Percentiles rank a stretch among this genome's conserved stretches.
Evolutionary conservation across 108 stramenopile species (phyloP).

Genomic region (Conticribra weissflogii): DNA sequence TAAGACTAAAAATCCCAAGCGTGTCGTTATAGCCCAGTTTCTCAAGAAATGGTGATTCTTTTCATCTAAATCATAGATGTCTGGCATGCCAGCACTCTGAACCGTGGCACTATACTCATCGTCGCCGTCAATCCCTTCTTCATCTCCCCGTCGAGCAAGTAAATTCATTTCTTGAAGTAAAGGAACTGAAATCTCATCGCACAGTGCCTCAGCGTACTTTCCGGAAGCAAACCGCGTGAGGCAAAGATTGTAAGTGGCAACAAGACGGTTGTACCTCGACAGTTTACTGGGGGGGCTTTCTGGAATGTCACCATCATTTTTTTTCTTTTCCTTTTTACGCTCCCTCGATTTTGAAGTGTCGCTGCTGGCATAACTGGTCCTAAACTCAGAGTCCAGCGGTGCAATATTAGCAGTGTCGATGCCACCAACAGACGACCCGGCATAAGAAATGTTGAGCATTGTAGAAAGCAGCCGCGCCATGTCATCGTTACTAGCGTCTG

Average conservation of each 20-base stretch:
- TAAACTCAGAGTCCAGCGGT: no score
- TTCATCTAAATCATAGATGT: neutral
- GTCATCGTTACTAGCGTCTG: neutral
- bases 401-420: neutral
- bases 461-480: neutral
- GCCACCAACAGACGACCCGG: neutral
- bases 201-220: neutral
- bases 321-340: neutral
- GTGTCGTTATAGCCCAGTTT: constrained; percentile 6
- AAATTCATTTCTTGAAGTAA: constrained; percentile 1
- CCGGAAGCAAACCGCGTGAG: constrained; percentile 14
- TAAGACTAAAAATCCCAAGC: constrained; percentile 27
- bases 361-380: neutral
- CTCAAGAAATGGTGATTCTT: neutral
- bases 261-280: constrained; percentile 2
- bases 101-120: neutral
- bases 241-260: constrained; percentile 17
- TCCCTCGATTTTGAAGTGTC: constrained; percentile 1
- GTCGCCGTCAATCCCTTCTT: neutral
- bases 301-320: neutral
- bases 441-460: neutral
- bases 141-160: neutral
- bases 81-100: neutral
- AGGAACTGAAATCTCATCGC: neutral
- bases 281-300: neutral